A percentile compares a stretch with the other conserved stretches of the same genome.
phyloP scores from a whole-genome alignment of 1,284 basidiomycete species.

The Cutaneotrichosporon sp. region DNA sequence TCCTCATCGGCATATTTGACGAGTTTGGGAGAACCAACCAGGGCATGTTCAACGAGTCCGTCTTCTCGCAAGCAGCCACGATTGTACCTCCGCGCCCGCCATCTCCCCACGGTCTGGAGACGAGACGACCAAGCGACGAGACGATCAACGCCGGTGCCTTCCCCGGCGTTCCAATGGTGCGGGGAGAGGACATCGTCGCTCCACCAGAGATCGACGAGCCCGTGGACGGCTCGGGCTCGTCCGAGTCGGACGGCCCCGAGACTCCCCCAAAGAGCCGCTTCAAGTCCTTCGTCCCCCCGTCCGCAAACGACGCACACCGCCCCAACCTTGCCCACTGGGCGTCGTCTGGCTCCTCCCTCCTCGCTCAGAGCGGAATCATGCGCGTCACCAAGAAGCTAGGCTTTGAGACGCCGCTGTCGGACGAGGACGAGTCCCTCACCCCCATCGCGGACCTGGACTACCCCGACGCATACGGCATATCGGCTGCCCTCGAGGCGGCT shows the following conservation, averaged over 20 bases:
- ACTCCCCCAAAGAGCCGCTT: slow-evolving; percentile 17
- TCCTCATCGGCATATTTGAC: slow-evolving; percentile 63
- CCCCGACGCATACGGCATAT: slow-evolving; percentile 37
- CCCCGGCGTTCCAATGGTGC: slow-evolving; percentile 12
- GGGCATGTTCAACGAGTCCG: slow-evolving; percentile 33
- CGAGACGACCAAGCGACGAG: background rate
- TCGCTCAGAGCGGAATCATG: background rate
- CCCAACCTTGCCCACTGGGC: background rate
- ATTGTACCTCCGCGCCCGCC: background rate
- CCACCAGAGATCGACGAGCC: background rate
- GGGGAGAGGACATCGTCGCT: slow-evolving; percentile 11
- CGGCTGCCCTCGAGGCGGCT: slow-evolving; percentile 17
- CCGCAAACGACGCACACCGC: background rate
- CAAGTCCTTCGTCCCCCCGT: slow-evolving; percentile 28
- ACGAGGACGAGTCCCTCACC: slow-evolving; percentile 16
- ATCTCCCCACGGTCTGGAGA: slow-evolving; percentile 10
- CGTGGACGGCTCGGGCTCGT: slow-evolving; percentile 9
- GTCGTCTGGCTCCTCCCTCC: background rate
- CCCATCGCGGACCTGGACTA: slow-evolving; percentile 26
- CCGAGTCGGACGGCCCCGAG: slow-evolving; percentile 2
- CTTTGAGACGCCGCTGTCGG: slow-evolving; percentile 18
- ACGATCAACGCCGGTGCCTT: background rate
- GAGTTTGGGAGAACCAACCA: slow-evolving; percentile 33
- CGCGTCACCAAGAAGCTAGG: slow-evolving; percentile 11
- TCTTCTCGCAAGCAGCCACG: slow-evolving; percentile 14